Evolutionary conservation across 805 yeast species (phyloP).

Genomic region (Alloascoidea hylecoeti): DNA sequence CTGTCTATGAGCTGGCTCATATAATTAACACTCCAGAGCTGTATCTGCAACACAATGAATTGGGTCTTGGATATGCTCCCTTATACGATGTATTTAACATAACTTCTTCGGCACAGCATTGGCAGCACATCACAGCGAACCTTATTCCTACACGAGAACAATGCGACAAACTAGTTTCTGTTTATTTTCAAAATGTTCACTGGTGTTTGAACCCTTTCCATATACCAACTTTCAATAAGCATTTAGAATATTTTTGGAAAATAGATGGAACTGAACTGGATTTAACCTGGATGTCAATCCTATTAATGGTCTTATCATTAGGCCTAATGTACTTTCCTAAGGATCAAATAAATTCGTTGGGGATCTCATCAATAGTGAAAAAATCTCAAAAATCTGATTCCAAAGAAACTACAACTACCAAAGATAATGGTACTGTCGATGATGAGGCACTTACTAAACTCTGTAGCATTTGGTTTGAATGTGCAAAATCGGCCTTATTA

Average conservation of each 20-base stretch:
- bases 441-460: background rate
- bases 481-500: background rate
- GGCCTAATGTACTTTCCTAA: slow-evolving; percentile 1
- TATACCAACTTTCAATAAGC: background rate
- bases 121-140: background rate
- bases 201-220: background rate
- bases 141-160: background rate
- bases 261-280: background rate
- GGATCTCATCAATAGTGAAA: background rate
- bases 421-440: background rate
- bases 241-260: background rate
- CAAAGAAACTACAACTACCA: background rate
- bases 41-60: background rate
- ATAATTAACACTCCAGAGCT: background rate
- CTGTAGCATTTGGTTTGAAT: background rate
- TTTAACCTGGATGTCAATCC: background rate
- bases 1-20: background rate
- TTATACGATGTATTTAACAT: background rate
- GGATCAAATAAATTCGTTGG: background rate
- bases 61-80: background rate
- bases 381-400: background rate
- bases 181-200: background rate
- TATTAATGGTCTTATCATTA: background rate
- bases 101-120: background rate
- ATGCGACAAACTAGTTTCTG: background rate